phyloP scores from a whole-genome alignment of 1,139 yeast genomes.

The Pichia sp. region DNA sequence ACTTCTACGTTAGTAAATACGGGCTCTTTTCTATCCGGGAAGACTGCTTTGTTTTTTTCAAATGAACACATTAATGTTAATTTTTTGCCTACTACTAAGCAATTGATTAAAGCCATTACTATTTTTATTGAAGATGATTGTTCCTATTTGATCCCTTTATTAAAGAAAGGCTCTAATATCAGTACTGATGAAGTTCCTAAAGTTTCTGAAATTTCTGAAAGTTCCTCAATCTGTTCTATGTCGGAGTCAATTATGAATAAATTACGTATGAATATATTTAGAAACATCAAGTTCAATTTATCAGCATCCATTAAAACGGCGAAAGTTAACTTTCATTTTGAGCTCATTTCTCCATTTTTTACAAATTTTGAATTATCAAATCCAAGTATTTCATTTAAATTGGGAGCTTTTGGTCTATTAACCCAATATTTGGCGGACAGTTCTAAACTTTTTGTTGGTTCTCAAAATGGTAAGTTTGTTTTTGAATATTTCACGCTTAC shows the following conservation, averaged over 20 bases:
- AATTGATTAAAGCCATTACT: conserved; percentile 18
- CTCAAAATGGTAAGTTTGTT: conserved; percentile 10
- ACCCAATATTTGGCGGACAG: conserved; percentile 2
- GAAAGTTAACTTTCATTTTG: conserved; percentile 16
- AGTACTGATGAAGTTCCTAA: neutral
- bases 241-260: conserved; percentile 3
- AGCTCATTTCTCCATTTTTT: conserved; percentile 21
- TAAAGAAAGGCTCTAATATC: neutral
- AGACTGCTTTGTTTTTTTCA: conserved; percentile 17
- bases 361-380: conserved; percentile 18
- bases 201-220: neutral
- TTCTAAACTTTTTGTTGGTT: conserved; percentile 10
- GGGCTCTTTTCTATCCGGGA: conserved; percentile 21
- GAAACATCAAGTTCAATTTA: conserved; percentile 9
- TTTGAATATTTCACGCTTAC: conserved; percentile 16
- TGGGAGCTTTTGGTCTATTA: conserved; percentile 10
- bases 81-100: conserved; percentile 19
- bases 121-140: conserved; percentile 19
- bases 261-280: conserved; percentile 2
- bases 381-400: conserved; percentile 6
- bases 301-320: conserved; percentile 13
- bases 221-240: neutral
- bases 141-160: conserved; percentile 15
- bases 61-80: conserved; percentile 15
- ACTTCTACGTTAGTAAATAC: conserved; percentile 18